Base-by-base conservation (phyloP, 768 basidiomycete genomes). In the Gyrodon lividus region DNA sequence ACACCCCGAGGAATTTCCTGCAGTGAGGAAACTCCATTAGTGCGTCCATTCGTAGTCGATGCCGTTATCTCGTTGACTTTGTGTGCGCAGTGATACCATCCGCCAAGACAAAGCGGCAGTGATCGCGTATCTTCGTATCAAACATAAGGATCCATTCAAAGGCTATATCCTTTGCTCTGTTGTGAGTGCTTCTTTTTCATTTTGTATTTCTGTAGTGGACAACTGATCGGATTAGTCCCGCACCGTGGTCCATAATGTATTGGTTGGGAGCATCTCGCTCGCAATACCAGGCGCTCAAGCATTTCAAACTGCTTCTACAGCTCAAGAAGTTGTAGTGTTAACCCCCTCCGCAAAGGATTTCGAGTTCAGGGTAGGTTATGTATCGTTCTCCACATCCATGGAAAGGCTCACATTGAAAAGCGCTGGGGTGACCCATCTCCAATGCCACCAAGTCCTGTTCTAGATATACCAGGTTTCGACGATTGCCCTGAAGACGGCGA, bases 181-280 rank as follows among this genome's bases (percentile, higher is more conserved):
- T 51, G 89, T 91, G 59, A 70, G 86, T 77, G 30, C 13, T 17
- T 31, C 28, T 14, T 16, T 33, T n/a, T 35, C 26, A 14, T 38
- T 39, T 17, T 26, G 31, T 8, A 24, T 41, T 6, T 28, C 48
- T 41, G 35, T 51, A 41, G 28, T 34, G 16, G 9, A 42, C 44
- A 24, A 31, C 16, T 50, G 43, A 59, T 39, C 54, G 45, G 31
- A 49, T 5, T 54, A 77, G 76, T 82, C 75, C 14, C 76, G 87
- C 54, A 89, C 85, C 5, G 83, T 88, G 22, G 83, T 83, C 41
- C 83, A 86, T 62, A 86, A 86, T 55, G 84, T 86, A 7, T 67
- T 87, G 39, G 86, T 87, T 26, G 88, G 89, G 33, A 87, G 86
- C 56, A 83, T 92, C 28, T 89, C 89, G 1, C 88, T 86, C 61